Percentiles rank a stretch among this genome's conserved stretches.
Conservation (phyloP, 2,329 filamentous ascomycete species). For the Diaporthe humulicola region DNA sequence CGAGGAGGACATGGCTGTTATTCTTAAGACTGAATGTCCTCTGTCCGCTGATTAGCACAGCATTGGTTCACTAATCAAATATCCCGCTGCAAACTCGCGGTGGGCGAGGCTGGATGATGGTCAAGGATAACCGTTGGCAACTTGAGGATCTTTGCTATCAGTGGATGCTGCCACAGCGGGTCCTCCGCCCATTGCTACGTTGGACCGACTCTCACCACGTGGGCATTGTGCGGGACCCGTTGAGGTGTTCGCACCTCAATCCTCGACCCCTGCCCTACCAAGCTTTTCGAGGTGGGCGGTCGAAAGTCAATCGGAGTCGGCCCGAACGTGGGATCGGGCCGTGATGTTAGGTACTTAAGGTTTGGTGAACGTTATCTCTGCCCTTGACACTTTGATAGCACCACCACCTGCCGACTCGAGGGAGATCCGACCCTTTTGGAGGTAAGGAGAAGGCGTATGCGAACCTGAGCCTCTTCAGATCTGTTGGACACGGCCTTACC, state of each 20-base stretch:
- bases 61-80: no score
- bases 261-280: conserved; percentile 6
- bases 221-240: not conserved
- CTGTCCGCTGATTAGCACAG: not conserved
- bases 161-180: not conserved
- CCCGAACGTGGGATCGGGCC: conserved; percentile 3
- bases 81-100: not conserved
- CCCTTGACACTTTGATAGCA: not conserved
- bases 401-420: not conserved
- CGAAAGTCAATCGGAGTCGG: conserved; percentile 7
- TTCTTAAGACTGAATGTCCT: not conserved
- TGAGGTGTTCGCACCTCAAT: conserved; percentile 6
- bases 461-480: not conserved
- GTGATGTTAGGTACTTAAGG: not conserved
- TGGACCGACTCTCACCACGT: conserved; percentile 1
- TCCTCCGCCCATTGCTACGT: not conserved
- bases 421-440: not conserved
- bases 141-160: not conserved
- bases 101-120: not conserved
- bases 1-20: not conserved
- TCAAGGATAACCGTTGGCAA: not conserved
- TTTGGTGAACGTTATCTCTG: not conserved
- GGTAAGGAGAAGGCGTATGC: not conserved
- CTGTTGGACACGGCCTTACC: not conserved
- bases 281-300: not conserved